A percentile compares a stretch with the other conserved stretches of the same genome.
phyloP scores from a whole-genome alignment of 352 stramenopile genomes.

The Phytophthora cryptogea region DNA sequence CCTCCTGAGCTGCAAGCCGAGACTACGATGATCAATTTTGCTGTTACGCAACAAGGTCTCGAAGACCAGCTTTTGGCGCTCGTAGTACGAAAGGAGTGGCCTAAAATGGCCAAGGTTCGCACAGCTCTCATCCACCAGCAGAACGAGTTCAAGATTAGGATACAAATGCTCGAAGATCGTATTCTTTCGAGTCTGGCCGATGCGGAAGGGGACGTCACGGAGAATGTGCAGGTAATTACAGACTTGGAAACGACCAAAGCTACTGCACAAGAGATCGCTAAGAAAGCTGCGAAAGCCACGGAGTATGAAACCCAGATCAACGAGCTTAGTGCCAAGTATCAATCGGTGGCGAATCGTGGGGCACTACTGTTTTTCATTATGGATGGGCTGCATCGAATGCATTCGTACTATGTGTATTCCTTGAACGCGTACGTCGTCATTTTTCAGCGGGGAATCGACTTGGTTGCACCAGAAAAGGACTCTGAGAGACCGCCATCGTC shows the following conservation, averaged over 20 bases:
- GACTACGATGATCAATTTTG: conserved; percentile 93
- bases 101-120: conserved; percentile 81
- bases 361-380: conserved; percentile 96
- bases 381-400: conserved; percentile 91
- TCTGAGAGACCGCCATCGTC: conserved; percentile 10
- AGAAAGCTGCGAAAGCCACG: conserved; percentile 75
- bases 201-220: conserved; percentile 89
- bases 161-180: conserved; percentile 89
- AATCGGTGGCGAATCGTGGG: conserved; percentile 89
- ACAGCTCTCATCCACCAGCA: conserved; percentile 87
- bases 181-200: conserved; percentile 87
- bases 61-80: conserved; percentile 91
- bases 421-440: conserved; percentile 95
- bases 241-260: conserved; percentile 94
- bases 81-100: conserved; percentile 91
- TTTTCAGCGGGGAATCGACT: conserved; percentile 94
- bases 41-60: conserved; percentile 87
- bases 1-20: conserved; percentile 91
- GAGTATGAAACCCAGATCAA: conserved; percentile 84
- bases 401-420: conserved; percentile 96
- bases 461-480: conserved; percentile 63
- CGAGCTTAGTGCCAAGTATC: conserved; percentile 90
- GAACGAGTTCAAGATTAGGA: conserved; percentile 90
- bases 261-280: conserved; percentile 86
- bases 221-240: conserved; percentile 96